These are phyloP conservation scores for Zelonia costaricensis DNA, from an alignment of 208 protist genomes.

Conservation along the genomic window DNA sequence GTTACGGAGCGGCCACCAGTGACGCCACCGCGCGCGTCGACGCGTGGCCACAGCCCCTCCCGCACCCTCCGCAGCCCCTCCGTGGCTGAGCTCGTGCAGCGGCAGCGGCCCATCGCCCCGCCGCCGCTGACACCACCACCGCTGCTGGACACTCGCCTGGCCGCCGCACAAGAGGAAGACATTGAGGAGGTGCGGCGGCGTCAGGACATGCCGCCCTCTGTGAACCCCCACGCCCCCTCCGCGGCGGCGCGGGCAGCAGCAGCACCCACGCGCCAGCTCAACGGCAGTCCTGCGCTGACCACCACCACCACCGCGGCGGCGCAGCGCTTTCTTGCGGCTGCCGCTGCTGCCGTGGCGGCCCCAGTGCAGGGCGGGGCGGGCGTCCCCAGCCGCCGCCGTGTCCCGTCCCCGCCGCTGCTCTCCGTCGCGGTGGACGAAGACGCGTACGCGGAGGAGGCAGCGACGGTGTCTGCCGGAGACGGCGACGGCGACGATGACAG, in stretches of 20 bases:
- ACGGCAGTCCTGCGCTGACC: too few relatives aligned
- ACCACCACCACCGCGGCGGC: slow-evolving; percentile 3
- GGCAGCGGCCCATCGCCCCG: not conserved
- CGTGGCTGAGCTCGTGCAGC: slow-evolving; percentile 5
- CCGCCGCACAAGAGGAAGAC: not conserved
- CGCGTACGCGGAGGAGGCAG: not conserved
- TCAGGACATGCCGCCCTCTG: not conserved
- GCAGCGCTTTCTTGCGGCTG: slow-evolving; percentile 15
- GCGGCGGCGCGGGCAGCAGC: not conserved
- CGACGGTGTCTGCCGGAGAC: not conserved
- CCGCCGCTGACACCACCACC: not conserved
- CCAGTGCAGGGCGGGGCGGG: too few relatives aligned
- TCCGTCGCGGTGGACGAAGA: not conserved
- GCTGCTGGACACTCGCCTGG: not conserved
- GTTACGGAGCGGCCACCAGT: too few relatives aligned
- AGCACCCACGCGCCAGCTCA: too few relatives aligned
- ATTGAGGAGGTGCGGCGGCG: too few relatives aligned
- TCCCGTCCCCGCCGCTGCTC: not conserved
- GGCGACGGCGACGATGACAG: not conserved
- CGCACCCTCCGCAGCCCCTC: slow-evolving; percentile 8
- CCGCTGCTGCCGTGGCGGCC: slow-evolving; percentile 25
- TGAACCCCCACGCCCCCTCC: not conserved
- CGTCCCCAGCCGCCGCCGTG: not conserved
- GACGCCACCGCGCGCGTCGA: not conserved
- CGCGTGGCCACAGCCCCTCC: not conserved